Evolutionary conservation across 257 asterid species (phyloP).

Genomic region (Nemophila menziesii): DNA sequence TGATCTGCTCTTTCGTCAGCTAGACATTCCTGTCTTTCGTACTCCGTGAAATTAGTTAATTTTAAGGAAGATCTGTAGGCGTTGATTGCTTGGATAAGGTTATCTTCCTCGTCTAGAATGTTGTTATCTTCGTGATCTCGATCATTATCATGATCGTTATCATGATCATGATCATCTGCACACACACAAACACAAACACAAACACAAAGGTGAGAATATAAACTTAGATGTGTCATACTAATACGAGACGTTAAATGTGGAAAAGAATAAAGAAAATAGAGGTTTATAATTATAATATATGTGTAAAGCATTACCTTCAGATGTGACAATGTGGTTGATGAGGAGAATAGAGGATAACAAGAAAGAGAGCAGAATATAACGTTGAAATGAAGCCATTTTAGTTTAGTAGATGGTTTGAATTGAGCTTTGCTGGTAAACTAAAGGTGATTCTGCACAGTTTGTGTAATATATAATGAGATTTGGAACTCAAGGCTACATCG

Average conservation of each 20-base stretch:
- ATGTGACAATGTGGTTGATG: conserved; percentile 21
- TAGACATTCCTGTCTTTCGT: conserved; percentile 71
- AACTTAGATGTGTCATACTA: too few species aligned
- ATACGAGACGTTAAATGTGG: too few species aligned
- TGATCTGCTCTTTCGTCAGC: conserved; percentile 65
- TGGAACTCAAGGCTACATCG: too few species aligned
- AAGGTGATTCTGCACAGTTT: too few species aligned
- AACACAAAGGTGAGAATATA: too few species aligned
- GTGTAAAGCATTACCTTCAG: conserved; percentile 73
- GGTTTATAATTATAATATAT: too few species aligned
- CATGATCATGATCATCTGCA: too few species aligned
- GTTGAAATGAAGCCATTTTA: conserved; percentile 41
- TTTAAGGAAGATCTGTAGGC: conserved; percentile 56
- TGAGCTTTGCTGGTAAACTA: conserved; percentile 9
- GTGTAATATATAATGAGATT: too few species aligned
- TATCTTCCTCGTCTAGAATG: conserved; percentile 58
- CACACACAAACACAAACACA: too few species aligned
- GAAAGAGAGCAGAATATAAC: conserved; percentile 43
- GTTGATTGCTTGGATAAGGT: conserved; percentile 58
- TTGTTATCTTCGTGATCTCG: background rate
- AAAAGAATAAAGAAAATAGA: too few species aligned
- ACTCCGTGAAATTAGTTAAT: conserved; percentile 44
- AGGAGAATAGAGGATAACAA: conserved; percentile 30
- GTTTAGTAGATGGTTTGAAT: background rate
- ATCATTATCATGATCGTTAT: background rate